Conservation (phyloP, 805 yeast species). For the Yarrowia yakushimensis region DNA sequence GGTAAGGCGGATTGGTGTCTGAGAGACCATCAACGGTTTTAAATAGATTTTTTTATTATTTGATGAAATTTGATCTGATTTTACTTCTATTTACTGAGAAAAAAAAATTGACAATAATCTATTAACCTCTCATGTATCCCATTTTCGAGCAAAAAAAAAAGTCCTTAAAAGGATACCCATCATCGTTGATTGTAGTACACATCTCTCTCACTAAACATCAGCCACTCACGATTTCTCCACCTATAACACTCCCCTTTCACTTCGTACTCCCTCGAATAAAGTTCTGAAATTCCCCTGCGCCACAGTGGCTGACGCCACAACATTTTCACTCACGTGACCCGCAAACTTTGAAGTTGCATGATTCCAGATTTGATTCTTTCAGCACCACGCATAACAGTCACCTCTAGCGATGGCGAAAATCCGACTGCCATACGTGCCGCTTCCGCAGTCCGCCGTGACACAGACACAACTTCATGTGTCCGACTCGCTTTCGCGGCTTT, state of each 20-base stretch:
- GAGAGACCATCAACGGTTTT: no score
- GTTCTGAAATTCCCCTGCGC: neutral
- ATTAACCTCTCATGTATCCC: no score
- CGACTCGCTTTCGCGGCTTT: neutral
- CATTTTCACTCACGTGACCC: neutral
- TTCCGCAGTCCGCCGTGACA: constrained; percentile 17
- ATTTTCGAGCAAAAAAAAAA: no score
- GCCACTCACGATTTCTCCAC: no score
- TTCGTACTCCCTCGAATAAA: neutral
- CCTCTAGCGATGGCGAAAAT: neutral
- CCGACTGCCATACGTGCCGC: constrained; percentile 16
- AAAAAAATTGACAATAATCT: no score
- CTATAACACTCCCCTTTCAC: neutral
- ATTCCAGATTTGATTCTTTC: neutral
- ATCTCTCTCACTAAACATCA: no score
- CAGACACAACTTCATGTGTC: neutral
- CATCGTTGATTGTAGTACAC: no score
- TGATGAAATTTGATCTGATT: no score
- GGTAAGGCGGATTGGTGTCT: no score
- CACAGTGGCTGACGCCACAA: constrained; percentile 13
- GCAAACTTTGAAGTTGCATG: constrained; percentile 19
- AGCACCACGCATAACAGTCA: neutral
- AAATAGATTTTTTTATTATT: no score
- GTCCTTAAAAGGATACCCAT: no score
- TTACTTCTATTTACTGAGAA: no score